Percentiles rank a stretch among this genome's conserved stretches.
Conservation (phyloP, 306 rosid species). For the Cicer arietinum region DNA sequence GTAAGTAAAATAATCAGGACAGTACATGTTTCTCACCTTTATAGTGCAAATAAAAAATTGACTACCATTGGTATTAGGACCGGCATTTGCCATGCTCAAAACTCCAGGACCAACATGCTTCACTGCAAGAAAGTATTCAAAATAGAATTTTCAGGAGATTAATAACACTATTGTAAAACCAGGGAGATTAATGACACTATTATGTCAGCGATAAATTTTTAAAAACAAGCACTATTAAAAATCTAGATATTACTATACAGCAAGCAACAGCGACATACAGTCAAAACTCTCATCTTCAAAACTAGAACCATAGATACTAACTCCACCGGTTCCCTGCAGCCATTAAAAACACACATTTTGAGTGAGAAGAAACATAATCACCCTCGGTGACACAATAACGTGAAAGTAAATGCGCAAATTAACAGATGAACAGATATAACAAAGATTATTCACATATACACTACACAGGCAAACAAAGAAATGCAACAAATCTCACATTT, state of each 20-base stretch:
- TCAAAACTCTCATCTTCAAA: slow-evolving; percentile 82
- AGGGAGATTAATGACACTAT: neutral
- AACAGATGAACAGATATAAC: slow-evolving; percentile 23
- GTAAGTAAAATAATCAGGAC: neutral
- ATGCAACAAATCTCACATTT: slow-evolving; percentile 56
- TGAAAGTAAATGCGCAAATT: slow-evolving; percentile 22
- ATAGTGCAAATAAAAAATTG: slow-evolving; percentile 90
- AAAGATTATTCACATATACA: neutral
- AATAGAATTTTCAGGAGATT: slow-evolving; percentile 9
- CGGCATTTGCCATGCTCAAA: slow-evolving; percentile 98
- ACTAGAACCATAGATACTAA: slow-evolving; percentile 81
- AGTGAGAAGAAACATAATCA: slow-evolving; percentile 31
- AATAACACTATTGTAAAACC: slow-evolving; percentile 3
- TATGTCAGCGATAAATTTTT: slow-evolving; percentile 10
- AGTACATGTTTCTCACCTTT: slow-evolving; percentile 62
- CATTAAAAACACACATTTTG: slow-evolving; percentile 23
- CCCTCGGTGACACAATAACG: slow-evolving; percentile 17
- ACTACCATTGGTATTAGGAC: slow-evolving; percentile 89
- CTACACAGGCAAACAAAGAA: slow-evolving; percentile 17
- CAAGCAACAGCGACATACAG: slow-evolving; percentile 55
- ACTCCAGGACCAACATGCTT: slow-evolving; percentile 92
- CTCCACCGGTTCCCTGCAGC: slow-evolving; percentile 95
- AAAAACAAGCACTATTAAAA: slow-evolving; percentile 25
- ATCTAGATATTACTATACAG: slow-evolving; percentile 26
- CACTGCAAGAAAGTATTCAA: slow-evolving; percentile 65